phyloP scores from a whole-genome alignment of 345 rosid genomes.

The Raphanus raphanistrum region DNA sequence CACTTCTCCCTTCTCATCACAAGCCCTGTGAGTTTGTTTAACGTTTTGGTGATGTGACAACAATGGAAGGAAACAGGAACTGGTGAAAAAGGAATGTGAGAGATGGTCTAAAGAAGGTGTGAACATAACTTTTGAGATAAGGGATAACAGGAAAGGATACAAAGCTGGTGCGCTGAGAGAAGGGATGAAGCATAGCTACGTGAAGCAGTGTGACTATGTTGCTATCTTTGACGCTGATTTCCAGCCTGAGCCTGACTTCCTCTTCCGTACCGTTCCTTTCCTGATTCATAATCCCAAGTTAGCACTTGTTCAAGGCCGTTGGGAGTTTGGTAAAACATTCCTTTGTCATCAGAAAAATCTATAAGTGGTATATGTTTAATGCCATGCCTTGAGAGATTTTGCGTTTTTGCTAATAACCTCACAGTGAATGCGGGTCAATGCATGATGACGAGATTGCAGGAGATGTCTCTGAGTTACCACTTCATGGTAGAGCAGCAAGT shows the following conservation, averaged over 20 bases:
- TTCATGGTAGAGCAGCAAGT: conserved; percentile 58
- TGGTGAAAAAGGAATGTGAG: conserved; percentile 39
- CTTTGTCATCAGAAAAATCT: not conserved
- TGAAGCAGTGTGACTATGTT: conserved; percentile 42
- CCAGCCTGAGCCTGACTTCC: conserved; percentile 44
- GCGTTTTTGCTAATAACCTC: not conserved
- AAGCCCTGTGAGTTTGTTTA: not conserved
- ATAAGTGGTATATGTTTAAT: not conserved
- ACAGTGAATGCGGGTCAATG: conserved; percentile 58
- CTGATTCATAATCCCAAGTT: conserved; percentile 39
- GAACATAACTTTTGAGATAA: conserved; percentile 39
- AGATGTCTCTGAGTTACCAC: conserved; percentile 60
- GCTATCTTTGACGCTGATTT: conserved; percentile 45
- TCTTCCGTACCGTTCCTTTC: conserved; percentile 40
- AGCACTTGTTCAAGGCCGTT: conserved; percentile 44
- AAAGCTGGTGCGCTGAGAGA: conserved; percentile 43
- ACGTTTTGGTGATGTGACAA: conserved; percentile 27
- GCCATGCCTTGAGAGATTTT: conserved; percentile 11
- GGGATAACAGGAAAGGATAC: conserved; percentile 42
- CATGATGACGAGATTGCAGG: conserved; percentile 56
- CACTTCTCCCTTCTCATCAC: conserved; percentile 5
- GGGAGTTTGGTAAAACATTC: conserved; percentile 40
- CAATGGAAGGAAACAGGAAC: conserved; percentile 38
- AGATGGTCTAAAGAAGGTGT: conserved; percentile 40
- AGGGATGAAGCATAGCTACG: conserved; percentile 43